These are phyloP conservation scores for Apiospora arundinis DNA, from an alignment of 2,329 filamentous ascomycete species.

Conservation along the genomic window DNA sequence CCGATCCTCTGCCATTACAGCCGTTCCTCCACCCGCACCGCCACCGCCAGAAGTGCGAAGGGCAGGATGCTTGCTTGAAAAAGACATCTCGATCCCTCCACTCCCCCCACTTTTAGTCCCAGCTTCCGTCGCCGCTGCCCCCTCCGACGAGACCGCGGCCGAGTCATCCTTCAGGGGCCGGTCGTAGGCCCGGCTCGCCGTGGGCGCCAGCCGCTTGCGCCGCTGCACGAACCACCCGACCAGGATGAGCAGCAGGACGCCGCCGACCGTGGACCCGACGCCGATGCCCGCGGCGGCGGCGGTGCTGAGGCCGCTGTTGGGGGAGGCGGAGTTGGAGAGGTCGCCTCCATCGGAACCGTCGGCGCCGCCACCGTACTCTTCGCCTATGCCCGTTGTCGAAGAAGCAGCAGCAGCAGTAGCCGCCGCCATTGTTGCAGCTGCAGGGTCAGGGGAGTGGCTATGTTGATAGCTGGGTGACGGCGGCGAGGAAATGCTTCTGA, in stretches of 20 bases:
- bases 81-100: not conserved
- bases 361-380: no score
- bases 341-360: not conserved
- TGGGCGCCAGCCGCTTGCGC: conserved; percentile 12
- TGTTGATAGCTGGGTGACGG: no score
- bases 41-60: not conserved
- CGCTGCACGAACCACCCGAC: conserved; percentile 19
- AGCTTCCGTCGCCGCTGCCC: not conserved
- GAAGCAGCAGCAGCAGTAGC: no score
- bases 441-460: no score
- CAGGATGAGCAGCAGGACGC: conserved; percentile 23
- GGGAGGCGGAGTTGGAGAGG: not conserved
- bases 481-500: not conserved
- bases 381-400: not conserved
- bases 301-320: conserved; percentile 20
- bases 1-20: not conserved
- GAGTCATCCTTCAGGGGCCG: conserved; percentile 11
- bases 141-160: not conserved
- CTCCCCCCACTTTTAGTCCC: not conserved
- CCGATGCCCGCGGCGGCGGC: conserved; percentile 24
- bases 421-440: no score
- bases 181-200: conserved; percentile 16
- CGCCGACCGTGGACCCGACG: conserved; percentile 22
- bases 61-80: not conserved
- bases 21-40: not conserved